These are phyloP conservation scores for Medicago truncatula DNA, from an alignment of 306 rosid genomes.

Conservation along the genomic window MtrunA17r5.0-ANR NC_053043.1:12984501-12985000, in stretches of 20 bases:
- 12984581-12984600: constrained; percentile 10
- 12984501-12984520: not conserved
- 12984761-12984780: not conserved
- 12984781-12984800: not conserved
- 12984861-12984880: constrained; percentile 5
- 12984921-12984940: not conserved
- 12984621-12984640: constrained; percentile 19
- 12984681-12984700: not conserved
- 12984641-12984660: not conserved
- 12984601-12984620: not conserved
- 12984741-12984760: constrained; percentile 1
- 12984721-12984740: constrained; percentile 13
- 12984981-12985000: too few relatives aligned
- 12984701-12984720: not conserved
- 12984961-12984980: not conserved
- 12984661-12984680: constrained; percentile 3
- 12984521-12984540: not conserved
- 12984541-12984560: constrained; percentile 1
- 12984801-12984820: not conserved
- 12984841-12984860: not conserved
- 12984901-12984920: not conserved
- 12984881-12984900: not conserved
- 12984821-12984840: not conserved
- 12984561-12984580: not conserved
- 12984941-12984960: not conserved